Evolutionary conservation across 2,329 filamentous ascomycete species (phyloP).

Genomic region (Aspergillus ruber): DNA sequence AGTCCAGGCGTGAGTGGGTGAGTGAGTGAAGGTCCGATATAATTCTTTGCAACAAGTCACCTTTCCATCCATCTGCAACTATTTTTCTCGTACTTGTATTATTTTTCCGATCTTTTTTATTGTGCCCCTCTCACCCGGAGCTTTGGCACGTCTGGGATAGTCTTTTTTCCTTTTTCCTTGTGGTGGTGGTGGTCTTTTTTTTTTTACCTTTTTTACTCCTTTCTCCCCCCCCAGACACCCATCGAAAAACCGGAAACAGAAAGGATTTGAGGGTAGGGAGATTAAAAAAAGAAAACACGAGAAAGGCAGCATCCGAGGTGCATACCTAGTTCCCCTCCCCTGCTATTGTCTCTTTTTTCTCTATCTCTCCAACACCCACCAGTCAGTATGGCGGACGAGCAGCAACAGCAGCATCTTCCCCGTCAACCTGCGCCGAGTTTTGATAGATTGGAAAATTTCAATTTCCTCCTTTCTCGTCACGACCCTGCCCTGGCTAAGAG

Average conservation of each 20-base stretch:
- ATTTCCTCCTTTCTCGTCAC: constrained; percentile 29
- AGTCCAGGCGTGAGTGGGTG: not conserved
- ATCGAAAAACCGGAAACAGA: constrained; percentile 6
- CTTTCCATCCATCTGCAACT: constrained; percentile 9
- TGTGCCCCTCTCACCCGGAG: constrained; percentile 5
- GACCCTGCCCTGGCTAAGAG: constrained; percentile 24
- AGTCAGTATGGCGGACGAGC: constrained; percentile 29
- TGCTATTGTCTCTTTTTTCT: not conserved
- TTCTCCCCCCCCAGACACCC: too few relatives aligned
- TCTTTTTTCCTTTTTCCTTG: constrained; percentile 6
- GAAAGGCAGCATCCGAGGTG: not conserved
- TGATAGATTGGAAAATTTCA: constrained; percentile 33
- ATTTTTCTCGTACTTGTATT: constrained; percentile 7
- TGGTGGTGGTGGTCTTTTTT: constrained; percentile 7
- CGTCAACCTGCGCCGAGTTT: constrained; percentile 21
- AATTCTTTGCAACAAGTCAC: constrained; percentile 15
- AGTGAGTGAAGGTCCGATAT: constrained; percentile 2
- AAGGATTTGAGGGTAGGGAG: constrained; percentile 2
- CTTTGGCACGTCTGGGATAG: constrained; percentile 14
- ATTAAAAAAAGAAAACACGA: constrained; percentile 4
- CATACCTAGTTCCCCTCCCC: constrained; percentile 4
- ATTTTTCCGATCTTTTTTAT: constrained; percentile 8
- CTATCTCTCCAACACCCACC: constrained; percentile 4
- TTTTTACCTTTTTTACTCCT: not conserved
- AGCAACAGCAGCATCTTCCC: constrained; percentile 12